Evolutionary conservation across 73 alveolate genomes (phyloP).

Genomic region (Paramecium octaurelia): DNA sequence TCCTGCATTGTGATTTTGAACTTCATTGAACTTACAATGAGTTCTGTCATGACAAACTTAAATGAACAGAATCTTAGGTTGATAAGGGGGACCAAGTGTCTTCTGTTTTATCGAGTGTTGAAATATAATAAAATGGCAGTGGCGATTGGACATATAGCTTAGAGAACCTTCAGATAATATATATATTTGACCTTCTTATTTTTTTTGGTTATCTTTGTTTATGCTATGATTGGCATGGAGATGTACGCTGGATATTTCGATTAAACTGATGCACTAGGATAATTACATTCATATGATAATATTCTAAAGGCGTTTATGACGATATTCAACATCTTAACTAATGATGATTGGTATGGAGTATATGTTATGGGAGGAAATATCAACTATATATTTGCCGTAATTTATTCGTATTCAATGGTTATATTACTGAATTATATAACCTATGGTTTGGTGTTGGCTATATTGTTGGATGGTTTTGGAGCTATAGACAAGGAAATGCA

Average conservation of each 20-base stretch:
- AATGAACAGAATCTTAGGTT: neutral
- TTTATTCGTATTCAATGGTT: slow-evolving; percentile 4
- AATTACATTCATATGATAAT: slow-evolving; percentile 27
- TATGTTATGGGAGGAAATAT: neutral
- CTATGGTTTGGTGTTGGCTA: slow-evolving; percentile 47
- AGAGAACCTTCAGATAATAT: neutral
- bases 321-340: neutral
- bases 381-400: neutral
- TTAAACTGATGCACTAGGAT: neutral
- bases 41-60: neutral
- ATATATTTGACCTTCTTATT: neutral
- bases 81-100: slow-evolving; percentile 1
- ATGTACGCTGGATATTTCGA: neutral
- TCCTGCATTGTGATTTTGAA: neutral
- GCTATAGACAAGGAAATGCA: neutral
- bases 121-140: slow-evolving; percentile 39
- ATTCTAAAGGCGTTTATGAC: slow-evolving; percentile 1
- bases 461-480: neutral
- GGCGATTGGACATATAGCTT: slow-evolving; percentile 12
- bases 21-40: neutral
- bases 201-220: neutral
- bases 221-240: slow-evolving; percentile 31
- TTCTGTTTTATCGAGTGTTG: neutral
- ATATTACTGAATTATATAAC: neutral
- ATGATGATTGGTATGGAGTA: slow-evolving; percentile 51